Percentiles rank a stretch among this genome's conserved stretches.
Conservation (phyloP, 108 stramenopile genomes). For the Cyclotella atomus region DNA sequence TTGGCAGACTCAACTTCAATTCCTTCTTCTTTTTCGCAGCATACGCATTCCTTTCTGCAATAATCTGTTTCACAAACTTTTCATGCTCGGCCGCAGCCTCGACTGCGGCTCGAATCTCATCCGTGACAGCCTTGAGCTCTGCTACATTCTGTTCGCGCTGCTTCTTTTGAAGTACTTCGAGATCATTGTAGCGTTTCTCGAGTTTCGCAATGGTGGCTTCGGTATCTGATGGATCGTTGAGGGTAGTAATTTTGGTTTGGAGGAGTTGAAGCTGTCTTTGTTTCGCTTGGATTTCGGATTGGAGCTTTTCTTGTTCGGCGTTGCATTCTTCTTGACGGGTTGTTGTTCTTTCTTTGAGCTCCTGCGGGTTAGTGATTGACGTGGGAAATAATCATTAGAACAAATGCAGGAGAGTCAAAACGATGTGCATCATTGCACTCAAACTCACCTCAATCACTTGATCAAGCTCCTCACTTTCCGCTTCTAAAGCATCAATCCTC, state of each 20-base stretch:
- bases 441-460: constrained; percentile 48
- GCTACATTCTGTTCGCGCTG: constrained; percentile 59
- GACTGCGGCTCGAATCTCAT: constrained; percentile 68
- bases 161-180: constrained; percentile 55
- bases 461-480: constrained; percentile 47
- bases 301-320: constrained; percentile 54
- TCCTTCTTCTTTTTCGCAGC: constrained; percentile 23
- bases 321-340: constrained; percentile 55
- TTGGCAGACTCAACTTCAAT: not conserved
- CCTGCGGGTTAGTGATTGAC: constrained; percentile 22
- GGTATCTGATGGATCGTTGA: constrained; percentile 76
- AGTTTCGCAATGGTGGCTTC: constrained; percentile 69
- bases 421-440: not conserved
- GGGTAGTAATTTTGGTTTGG: constrained; percentile 66
- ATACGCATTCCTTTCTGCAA: constrained; percentile 53
- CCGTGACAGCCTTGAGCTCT: constrained; percentile 56
- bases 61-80: constrained; percentile 24
- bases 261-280: constrained; percentile 64
- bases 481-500: constrained; percentile 51
- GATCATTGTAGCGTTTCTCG: constrained; percentile 60
- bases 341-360: constrained; percentile 56
- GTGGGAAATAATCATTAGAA: not conserved
- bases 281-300: constrained; percentile 66
- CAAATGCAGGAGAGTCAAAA: not conserved
- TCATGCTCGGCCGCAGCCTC: constrained; percentile 61